Percentiles rank a stretch among this genome's conserved stretches.
These are phyloP conservation scores for Tremella fuciformis DNA, from an alignment of 768 basidiomycete genomes.

Conservation along the genomic window DNA sequence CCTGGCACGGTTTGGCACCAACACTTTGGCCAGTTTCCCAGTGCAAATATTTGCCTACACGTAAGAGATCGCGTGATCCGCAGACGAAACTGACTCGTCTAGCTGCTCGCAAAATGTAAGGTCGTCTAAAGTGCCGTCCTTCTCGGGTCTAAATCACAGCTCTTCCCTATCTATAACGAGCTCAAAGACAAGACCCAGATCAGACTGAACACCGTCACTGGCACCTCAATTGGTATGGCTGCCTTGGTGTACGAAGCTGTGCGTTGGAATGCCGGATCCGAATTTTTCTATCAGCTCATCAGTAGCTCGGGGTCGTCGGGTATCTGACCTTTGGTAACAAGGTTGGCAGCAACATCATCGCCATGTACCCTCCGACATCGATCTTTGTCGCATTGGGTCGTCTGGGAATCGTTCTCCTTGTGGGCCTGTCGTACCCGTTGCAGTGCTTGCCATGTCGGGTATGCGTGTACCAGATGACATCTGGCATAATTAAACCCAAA, in stretches of 20 bases:
- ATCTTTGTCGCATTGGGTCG: slow-evolving; percentile 90
- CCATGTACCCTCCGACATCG: slow-evolving; percentile 71
- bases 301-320: slow-evolving; percentile 54
- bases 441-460: slow-evolving; percentile 92
- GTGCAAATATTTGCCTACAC: slow-evolving; percentile 60
- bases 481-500: slow-evolving; percentile 26
- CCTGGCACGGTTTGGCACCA: slow-evolving; percentile 37
- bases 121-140: slow-evolving; percentile 7
- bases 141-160: slow-evolving; percentile 56
- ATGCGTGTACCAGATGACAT: slow-evolving; percentile 66
- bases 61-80: slow-evolving; percentile 12
- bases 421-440: slow-evolving; percentile 88
- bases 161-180: slow-evolving; percentile 94
- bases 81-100: slow-evolving; percentile 9
- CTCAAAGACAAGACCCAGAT: slow-evolving; percentile 72
- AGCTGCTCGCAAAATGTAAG: slow-evolving; percentile 90
- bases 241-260: slow-evolving; percentile 83
- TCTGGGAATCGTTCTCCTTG: slow-evolving; percentile 83
- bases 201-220: slow-evolving; percentile 83
- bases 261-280: slow-evolving; percentile 45
- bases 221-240: slow-evolving; percentile 79
- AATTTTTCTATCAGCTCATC: slow-evolving; percentile 21
- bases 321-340: slow-evolving; percentile 91
- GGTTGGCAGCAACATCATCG: slow-evolving; percentile 87
- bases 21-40: slow-evolving; percentile 64